Evolutionary conservation across 2,329 filamentous ascomycete genomes (phyloP), one percentile per base, ranked within the genome.

Genomic region (Phaeoacremonium minimum): DNA sequence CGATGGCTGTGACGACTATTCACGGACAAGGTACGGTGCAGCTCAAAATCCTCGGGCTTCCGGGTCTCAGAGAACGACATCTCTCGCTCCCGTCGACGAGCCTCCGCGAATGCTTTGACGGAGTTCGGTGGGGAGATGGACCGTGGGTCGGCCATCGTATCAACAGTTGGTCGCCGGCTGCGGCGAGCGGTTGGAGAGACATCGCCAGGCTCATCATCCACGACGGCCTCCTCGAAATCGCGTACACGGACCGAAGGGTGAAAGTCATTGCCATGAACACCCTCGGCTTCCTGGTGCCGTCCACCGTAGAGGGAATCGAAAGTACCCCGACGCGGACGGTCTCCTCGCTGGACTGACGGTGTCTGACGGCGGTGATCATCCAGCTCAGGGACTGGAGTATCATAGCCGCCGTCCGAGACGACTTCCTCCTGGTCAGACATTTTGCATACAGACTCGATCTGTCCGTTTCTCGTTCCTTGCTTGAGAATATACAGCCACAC

Each of bases 61-160:
- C 55, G 57, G 37, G 60, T 53, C 44, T 75, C 75, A 13, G 71
- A 76, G 44, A 73, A 66, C 15, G 73, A 81, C 54, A 73, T 57
- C 41, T 81, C 87, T 30, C 90, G 85, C 55, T 91, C 87, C 41
- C 90, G 83, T 41, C 88, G 86, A 34, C 88, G 84, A 37, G 87
- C 87, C 52, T 93, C 87, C 14, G 93, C 93, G 61, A 98, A 98
- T 4, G 93, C 93, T 60, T 97, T 95, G 35, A 98, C 89, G 0
- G 93, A 98, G 60, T 96, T 98, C 7, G 93, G 93, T 9, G 91
- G 91, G 6, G 93, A 97, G 3, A 78, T 68, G 1, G 87, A 88
- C 37, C 87, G 76, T 19, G 38, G 41, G 32, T 76, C 78, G 15
- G 77, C 73, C 16, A 69, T 60, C 2, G 76, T 77, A 19, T 72